A percentile compares a stretch with the other conserved stretches of the same genome.
These are phyloP conservation scores for Fusarium abutilonis DNA, from an alignment of 2,329 filamentous ascomycete genomes.

Conservation along the genomic window DNA sequence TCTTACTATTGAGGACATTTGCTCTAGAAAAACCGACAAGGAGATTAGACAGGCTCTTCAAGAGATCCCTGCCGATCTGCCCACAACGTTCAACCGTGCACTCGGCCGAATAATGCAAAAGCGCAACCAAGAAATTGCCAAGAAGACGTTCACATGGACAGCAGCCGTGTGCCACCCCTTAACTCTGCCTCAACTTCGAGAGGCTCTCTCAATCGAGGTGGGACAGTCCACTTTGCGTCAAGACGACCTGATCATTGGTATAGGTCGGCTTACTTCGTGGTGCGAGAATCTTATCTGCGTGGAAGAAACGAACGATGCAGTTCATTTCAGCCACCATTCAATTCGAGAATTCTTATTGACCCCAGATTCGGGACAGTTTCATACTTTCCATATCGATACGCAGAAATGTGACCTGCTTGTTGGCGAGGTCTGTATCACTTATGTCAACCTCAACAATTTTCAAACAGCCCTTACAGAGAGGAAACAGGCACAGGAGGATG, in stretches of 20 bases:
- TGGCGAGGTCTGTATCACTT: conserved; percentile 10
- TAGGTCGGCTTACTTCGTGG: conserved; percentile 5
- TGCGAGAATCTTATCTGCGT: conserved; percentile 25
- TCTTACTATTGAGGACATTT: conserved; percentile 24
- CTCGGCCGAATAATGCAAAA: conserved; percentile 1
- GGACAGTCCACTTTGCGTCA: neutral
- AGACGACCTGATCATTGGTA: neutral
- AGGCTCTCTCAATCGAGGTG: conserved; percentile 17
- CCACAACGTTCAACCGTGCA: conserved; percentile 19
- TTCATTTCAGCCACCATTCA: conserved; percentile 33
- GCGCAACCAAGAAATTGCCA: neutral
- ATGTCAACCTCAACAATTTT: conserved; percentile 14
- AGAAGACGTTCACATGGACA: conserved; percentile 7
- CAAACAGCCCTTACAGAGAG: neutral
- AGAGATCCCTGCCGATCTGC: conserved; percentile 13
- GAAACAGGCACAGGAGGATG: neutral
- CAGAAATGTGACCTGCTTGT: neutral
- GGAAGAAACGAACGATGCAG: conserved; percentile 16
- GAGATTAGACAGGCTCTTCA: conserved; percentile 14
- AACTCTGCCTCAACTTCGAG: conserved; percentile 9
- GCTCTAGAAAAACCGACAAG: conserved; percentile 10
- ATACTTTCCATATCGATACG: neutral
- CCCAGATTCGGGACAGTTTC: accelerated
- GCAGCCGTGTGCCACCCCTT: neutral
- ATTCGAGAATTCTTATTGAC: conserved; percentile 17